Conservation (phyloP, 331 rosid species). For the Quercus phellos region DNA sequence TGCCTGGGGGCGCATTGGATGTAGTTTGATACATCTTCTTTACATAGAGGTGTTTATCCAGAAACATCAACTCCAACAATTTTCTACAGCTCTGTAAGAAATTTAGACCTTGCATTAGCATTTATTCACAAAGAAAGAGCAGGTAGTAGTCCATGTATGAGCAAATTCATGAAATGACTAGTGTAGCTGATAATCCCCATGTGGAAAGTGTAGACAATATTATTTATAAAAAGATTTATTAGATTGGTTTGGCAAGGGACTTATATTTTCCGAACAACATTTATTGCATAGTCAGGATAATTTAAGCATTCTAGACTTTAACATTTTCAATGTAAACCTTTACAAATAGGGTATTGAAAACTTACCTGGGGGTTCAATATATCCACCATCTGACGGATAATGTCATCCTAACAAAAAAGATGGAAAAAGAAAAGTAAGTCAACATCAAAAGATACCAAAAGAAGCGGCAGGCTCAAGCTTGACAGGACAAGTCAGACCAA, state of each 20-base stretch:
- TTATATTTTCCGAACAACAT: background rate
- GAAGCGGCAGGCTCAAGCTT: background rate
- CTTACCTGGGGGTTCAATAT: conserved; percentile 87
- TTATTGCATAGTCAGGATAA: background rate
- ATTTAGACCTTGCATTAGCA: conserved; percentile 19
- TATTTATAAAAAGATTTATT: background rate
- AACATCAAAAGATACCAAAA: background rate
- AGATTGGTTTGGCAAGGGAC: background rate
- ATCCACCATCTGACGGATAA: conserved; percentile 74
- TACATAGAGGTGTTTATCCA: conserved; percentile 63
- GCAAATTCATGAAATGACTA: background rate
- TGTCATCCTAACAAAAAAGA: conserved; percentile 51
- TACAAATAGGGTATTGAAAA: conserved; percentile 1
- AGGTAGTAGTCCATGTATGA: background rate
- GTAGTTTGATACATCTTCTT: conserved; percentile 70
- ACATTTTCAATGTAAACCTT: conserved; percentile 18
- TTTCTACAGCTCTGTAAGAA: conserved; percentile 74
- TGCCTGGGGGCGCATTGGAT: conserved; percentile 39
- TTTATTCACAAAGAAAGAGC: background rate
- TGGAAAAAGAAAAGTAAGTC: conserved; percentile 26
- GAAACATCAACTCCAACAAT: conserved; percentile 71
- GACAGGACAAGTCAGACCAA: too few relatives aligned
- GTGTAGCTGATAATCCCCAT: background rate
- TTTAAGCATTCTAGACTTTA: background rate
- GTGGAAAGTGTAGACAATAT: background rate